Conservation (phyloP, 192 early-diverging fungal genomes). For the Geranomyces variabilis region DNA sequence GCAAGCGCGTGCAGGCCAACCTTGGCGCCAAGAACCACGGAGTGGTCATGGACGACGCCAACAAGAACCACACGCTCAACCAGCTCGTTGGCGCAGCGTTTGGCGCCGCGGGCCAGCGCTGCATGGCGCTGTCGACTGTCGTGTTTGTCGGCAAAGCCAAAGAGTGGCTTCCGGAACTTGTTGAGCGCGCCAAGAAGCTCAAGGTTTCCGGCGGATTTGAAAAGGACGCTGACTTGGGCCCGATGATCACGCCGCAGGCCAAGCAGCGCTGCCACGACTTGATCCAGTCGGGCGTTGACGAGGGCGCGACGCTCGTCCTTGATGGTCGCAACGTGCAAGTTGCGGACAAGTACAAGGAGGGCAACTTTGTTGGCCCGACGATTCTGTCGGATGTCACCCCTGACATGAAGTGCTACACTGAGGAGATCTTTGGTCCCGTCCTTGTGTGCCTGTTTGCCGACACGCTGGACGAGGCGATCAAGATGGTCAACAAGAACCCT, state of each 20-base stretch:
- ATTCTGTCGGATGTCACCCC: constrained; percentile 76
- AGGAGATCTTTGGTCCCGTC: constrained; percentile 96
- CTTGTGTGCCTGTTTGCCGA: constrained; percentile 80
- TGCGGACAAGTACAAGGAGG: constrained; percentile 68
- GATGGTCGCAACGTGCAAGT: constrained; percentile 79
- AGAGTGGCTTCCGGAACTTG: constrained; percentile 86
- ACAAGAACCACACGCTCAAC: constrained; percentile 94
- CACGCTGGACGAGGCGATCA: constrained; percentile 89
- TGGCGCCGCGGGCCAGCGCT: constrained; percentile 96
- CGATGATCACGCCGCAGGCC: constrained; percentile 82
- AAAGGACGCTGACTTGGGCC: constrained; percentile 83
- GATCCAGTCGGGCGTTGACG: constrained; percentile 79
- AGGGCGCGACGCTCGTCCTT: constrained; percentile 83
- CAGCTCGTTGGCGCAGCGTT: constrained; percentile 91
- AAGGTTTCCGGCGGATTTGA: constrained; percentile 87
- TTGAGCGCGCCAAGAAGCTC: constrained; percentile 80
- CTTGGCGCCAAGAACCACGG: constrained; percentile 98
- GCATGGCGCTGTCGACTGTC: constrained; percentile 94
- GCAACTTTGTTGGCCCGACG: constrained; percentile 96
- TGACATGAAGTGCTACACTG: constrained; percentile 85
- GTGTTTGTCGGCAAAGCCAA: constrained; percentile 87
- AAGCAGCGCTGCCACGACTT: constrained; percentile 73
- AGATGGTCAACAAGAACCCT: constrained; percentile 84
- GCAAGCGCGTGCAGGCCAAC: constrained; percentile 97
- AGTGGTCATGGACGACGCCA: constrained; percentile 89